Base-by-base conservation (phyloP, 345 rosid genomes). In the Citrus trifoliata region DNA sequence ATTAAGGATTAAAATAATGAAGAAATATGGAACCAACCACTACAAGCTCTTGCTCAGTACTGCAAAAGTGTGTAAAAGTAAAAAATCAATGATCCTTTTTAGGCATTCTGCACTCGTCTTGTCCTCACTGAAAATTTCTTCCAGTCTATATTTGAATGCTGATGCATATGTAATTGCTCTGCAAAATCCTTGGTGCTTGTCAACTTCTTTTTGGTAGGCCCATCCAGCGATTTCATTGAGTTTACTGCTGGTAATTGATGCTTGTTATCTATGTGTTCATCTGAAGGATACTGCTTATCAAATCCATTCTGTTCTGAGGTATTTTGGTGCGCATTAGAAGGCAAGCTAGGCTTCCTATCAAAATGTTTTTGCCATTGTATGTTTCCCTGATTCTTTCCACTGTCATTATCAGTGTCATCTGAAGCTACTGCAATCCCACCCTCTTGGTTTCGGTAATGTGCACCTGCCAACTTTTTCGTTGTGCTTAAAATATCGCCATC, bases 41-140 rank as follows among this genome's bases (percentile, higher is more conserved):
- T 27, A 7, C 2, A 46, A 32, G 16, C 78, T 51, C 71, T 65
- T 7, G 25, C 63, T 7, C 30, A 51, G 71, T 18, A 64, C 53
- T 35, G 16, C 42, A 33, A 8, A 65, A 65, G 6, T 42, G 62
- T 35, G 18, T 35, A 4, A n/a, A 12, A 48, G 19, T 6, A 51
- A 21, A 14, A 8, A 59, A 65, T 27, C 12, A 42, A 27, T n/a
- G 16, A 13, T 62, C 5, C 18, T 7, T 6, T 42, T 62, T 75
- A 80, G 28, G 28, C 24, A 21, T 21, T 18, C 58, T 48, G 37
- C 12, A 7, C 76, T 53, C 62, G 67, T 48, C 55, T 61, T 38
- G 83, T 80, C 80, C 83, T 85, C 86, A 70, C 37, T 51, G 82
- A 83, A 68, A 77, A 32, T 61, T 61, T 24, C 73, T 70, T 74